Conservation (phyloP, 768 basidiomycete genomes). For the Boletus pseudo-olivaceus region DNA sequence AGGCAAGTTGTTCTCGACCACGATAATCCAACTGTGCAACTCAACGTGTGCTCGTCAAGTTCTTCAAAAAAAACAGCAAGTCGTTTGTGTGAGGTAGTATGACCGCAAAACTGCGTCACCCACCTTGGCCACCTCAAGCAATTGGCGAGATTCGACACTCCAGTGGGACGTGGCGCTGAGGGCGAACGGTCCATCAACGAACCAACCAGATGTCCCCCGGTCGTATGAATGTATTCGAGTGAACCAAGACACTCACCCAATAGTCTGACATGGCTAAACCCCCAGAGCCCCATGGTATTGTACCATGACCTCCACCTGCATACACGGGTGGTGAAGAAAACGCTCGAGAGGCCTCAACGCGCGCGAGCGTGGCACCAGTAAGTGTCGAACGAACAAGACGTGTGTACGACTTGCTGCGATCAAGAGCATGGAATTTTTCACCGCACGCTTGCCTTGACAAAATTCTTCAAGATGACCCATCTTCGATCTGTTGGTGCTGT, state of each 20-base stretch:
- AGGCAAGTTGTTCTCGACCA: slow-evolving; percentile 33
- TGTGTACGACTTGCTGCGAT: slow-evolving; percentile 20
- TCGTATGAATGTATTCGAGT: slow-evolving; percentile 24
- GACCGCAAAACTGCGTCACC: slow-evolving; percentile 13
- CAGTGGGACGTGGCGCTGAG: background rate
- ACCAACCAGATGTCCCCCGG: slow-evolving; percentile 20
- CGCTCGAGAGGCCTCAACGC: slow-evolving; percentile 14
- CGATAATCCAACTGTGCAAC: slow-evolving; percentile 22
- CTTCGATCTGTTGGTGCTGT: slow-evolving; percentile 1
- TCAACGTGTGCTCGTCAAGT: slow-evolving; percentile 30
- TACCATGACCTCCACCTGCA: slow-evolving; percentile 1
- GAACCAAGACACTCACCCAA: slow-evolving; percentile 32
- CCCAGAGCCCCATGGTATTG: background rate
- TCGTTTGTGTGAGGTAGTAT: slow-evolving; percentile 28
- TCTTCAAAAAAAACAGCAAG: slow-evolving; percentile 19
- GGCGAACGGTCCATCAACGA: slow-evolving; percentile 1
- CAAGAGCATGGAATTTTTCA: slow-evolving; percentile 26
- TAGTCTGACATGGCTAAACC: slow-evolving; percentile 14
- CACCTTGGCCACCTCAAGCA: slow-evolving; percentile 4
- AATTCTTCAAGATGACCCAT: slow-evolving; percentile 4
- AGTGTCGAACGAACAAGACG: slow-evolving; percentile 21
- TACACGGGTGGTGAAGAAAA: slow-evolving; percentile 10
- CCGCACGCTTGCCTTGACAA: slow-evolving; percentile 20
- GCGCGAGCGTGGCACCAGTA: slow-evolving; percentile 17
- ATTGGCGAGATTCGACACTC: slow-evolving; percentile 1